Evolutionary conservation across 441 rosid genomes (phyloP).

Genomic region (Gossypium lobatum): DNA sequence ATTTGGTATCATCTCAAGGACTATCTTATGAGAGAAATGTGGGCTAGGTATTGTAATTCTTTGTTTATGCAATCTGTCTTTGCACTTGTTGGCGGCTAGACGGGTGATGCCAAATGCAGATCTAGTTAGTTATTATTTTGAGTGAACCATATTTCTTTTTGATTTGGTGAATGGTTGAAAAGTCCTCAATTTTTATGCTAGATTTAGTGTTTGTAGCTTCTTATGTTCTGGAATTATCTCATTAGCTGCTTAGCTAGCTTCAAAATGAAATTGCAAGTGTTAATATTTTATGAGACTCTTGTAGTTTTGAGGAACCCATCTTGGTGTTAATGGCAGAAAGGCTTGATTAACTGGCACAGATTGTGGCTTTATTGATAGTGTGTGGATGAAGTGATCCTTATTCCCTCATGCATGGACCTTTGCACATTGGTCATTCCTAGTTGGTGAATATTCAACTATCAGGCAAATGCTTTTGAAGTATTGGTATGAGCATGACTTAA

Average conservation of each 20-base stretch:
- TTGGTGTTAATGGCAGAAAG: neutral
- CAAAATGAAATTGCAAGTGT: neutral
- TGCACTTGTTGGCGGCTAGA: neutral
- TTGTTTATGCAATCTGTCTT: neutral
- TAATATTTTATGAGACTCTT: constrained; percentile 1
- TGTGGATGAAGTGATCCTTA: neutral
- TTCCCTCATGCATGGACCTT: neutral
- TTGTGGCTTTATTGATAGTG: neutral
- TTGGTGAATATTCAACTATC: neutral
- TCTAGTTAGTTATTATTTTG: neutral
- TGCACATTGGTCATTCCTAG: neutral
- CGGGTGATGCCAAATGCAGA: neutral
- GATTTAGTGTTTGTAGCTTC: neutral
- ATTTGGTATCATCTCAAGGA: neutral
- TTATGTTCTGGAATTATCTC: neutral
- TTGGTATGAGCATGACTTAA: neutral
- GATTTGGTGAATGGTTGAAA: neutral
- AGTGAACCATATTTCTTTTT: neutral
- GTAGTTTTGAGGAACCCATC: constrained; percentile 2
- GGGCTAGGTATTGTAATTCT: neutral
- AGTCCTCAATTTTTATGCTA: neutral
- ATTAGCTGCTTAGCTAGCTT: neutral
- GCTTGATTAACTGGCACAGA: neutral
- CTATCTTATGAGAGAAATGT: neutral
- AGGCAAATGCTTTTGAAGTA: neutral